These are phyloP conservation scores for Verticillium klebahnii DNA, from an alignment of 2,329 filamentous ascomycete genomes.

Conservation along the genomic window DNA sequence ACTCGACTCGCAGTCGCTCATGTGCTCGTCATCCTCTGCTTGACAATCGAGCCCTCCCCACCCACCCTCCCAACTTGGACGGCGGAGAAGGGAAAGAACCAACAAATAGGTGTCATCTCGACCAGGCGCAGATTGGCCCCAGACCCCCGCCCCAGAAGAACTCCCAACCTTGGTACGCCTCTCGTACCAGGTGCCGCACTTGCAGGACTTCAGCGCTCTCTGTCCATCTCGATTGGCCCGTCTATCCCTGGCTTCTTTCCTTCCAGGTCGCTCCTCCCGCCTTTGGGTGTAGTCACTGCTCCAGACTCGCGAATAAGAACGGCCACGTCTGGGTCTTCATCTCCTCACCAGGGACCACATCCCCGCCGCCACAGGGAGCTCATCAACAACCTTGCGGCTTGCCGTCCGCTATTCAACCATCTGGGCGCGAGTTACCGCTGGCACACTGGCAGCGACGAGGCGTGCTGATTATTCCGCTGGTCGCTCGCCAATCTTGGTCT, in stretches of 20 bases:
- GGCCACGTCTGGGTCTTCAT: neutral
- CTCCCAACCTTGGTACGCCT: conserved; percentile 9
- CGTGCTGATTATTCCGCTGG: neutral
- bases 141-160: conserved; percentile 6
- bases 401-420: neutral
- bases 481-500: conserved; percentile 2
- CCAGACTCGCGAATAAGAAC: neutral
- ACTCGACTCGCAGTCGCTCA: neutral
- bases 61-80: conserved; percentile 6
- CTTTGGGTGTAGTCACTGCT: conserved; percentile 5
- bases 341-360: neutral
- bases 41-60: conserved; percentile 2
- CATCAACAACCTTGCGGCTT: neutral
- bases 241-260: conserved; percentile 8
- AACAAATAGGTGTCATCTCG: neutral
- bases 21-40: neutral
- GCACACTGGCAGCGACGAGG: conserved; percentile 1
- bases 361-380: neutral
- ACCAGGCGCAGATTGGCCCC: conserved; percentile 7
- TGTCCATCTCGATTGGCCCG: conserved; percentile 11
- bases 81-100: conserved; percentile 8
- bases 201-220: conserved; percentile 3
- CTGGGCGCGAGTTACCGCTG: neutral
- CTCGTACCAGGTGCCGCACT: conserved; percentile 7
- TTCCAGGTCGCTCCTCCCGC: conserved; percentile 4